Evolutionary conservation across 768 basidiomycete species (phyloP).

Genomic region (Auricularia sp.): DNA sequence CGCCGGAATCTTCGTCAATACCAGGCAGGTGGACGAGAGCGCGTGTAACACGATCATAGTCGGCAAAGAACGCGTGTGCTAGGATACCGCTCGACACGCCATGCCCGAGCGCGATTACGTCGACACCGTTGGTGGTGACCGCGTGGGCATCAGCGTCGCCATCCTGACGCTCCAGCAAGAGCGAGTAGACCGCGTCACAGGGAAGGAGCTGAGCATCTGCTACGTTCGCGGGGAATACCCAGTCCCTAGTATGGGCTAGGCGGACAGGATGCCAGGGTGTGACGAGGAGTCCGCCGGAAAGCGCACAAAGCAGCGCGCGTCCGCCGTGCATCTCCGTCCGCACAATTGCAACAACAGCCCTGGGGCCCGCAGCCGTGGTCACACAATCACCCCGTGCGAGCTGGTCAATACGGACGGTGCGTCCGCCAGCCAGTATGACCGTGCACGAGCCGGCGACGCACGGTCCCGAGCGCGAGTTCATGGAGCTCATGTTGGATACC

Average conservation of each 20-base stretch:
- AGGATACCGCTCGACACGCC: conserved; percentile 6
- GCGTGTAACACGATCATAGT: conserved; percentile 4
- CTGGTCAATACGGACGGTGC: not conserved
- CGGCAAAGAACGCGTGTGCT: conserved; percentile 10
- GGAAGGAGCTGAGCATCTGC: not conserved
- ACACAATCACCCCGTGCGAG: conserved; percentile 4
- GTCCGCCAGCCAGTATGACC: conserved; percentile 4
- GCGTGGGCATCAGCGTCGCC: conserved; percentile 7
- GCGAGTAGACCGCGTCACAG: conserved; percentile 11
- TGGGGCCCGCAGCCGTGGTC: conserved; percentile 4
- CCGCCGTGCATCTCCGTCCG: conserved; percentile 1
- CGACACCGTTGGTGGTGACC: conserved; percentile 6
- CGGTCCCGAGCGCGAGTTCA: conserved; percentile 8
- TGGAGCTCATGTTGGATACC: conserved; percentile 5
- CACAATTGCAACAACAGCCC: conserved; percentile 3
- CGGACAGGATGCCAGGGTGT: conserved; percentile 12
- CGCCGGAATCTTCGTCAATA: conserved; percentile 1
- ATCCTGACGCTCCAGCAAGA: conserved; percentile 6
- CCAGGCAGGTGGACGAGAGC: conserved; percentile 3
- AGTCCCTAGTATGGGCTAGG: conserved; percentile 1
- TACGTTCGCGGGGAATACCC: conserved; percentile 11
- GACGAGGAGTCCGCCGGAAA: conserved; percentile 5
- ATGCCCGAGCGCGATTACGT: conserved; percentile 3
- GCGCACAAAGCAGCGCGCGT: conserved; percentile 1
- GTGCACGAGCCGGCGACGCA: conserved; percentile 8